Evolutionary conservation across 768 basidiomycete genomes (phyloP), one percentile per base, ranked within the genome.

Genomic region (Solioccasus polychromus): DNA sequence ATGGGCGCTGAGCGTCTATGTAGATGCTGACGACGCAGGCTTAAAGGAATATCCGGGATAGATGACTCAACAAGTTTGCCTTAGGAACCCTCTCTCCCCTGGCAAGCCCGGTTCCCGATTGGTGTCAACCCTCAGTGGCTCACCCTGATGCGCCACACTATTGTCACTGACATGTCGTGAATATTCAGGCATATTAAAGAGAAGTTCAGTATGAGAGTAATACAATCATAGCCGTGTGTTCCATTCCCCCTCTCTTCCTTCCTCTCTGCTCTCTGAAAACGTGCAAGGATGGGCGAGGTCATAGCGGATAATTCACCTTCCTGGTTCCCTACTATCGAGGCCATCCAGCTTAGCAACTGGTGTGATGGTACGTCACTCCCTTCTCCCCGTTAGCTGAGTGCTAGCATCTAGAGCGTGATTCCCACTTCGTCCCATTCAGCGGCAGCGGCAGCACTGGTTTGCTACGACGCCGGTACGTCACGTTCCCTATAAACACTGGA

Each of bases 371-470:
- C 24, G 9, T 48, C 37, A 26, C 22, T 25, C 36, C 26, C 14
- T 12, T 19, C 14, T 5, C 7, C 11, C 11, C 30, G 30, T 31
- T 15, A 15, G 15, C 30, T 4, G 11, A n/a, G n/a, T n/a, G n/a
- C n/a, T n/a, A n/a, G n/a, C n/a, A n/a, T n/a, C n/a, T n/a, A n/a
- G n/a, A n/a, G n/a, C n/a, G n/a, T n/a, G n/a, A n/a, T n/a, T n/a
- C 11, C 30, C 19, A 23, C 30, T 20, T 35, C 24, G 8, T 31
- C 20, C 6, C 25, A 15, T 15, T 14, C 19, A 55, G 57, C 22
- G 20, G 57, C 53, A 20, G 57, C 50, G 4, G 50, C 38, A 17
- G 53, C 44, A 8, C 24, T 55, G 20, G 44, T 59, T 39, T 52
- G 49, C n/a, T 59, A 55, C 4, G 50, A 59, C 31, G 29, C 42